Percentiles rank a stretch among this genome's conserved stretches.
phyloP scores from a whole-genome alignment of 106 monocot genomes.

The Dioscorea zingiberensis region DNA sequence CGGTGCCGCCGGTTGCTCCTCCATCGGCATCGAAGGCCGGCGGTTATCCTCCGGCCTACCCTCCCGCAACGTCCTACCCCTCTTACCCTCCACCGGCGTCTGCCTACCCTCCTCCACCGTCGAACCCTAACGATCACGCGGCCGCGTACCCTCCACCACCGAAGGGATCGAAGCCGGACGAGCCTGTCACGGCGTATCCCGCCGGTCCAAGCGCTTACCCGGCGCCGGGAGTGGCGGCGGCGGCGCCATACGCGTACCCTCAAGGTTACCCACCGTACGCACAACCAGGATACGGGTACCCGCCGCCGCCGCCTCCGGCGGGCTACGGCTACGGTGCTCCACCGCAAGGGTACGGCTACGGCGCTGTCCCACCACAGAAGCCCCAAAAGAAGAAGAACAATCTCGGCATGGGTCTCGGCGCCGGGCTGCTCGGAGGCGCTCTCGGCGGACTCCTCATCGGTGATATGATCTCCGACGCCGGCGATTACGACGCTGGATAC shows the following conservation, averaged over 20 bases:
- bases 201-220: slow-evolving; percentile 4
- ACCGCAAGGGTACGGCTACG: slow-evolving; percentile 16
- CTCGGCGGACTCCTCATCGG: slow-evolving; percentile 46
- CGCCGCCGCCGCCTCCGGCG: slow-evolving; percentile 8
- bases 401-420: slow-evolving; percentile 34
- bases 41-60: background rate
- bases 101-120: background rate
- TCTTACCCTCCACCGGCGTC: background rate
- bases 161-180: too few relatives aligned
- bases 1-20: background rate
- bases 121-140: slow-evolving; percentile 8
- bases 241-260: too few relatives aligned
- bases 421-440: slow-evolving; percentile 40
- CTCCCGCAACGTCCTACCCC: background rate
- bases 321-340: slow-evolving; percentile 13
- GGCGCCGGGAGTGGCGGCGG: background rate
- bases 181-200: too few relatives aligned
- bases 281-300: slow-evolving; percentile 8
- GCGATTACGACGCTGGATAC: slow-evolving; percentile 14
- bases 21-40: background rate
- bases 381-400: slow-evolving; percentile 21
- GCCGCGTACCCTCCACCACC: slow-evolving; percentile 32
- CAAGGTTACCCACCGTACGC: too few relatives aligned
- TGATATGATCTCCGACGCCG: slow-evolving; percentile 33
- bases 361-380: background rate